Evolutionary conservation across 495 filamentous ascomycete species (phyloP).

Genomic region (Astrothelium macrocarpum): DNA sequence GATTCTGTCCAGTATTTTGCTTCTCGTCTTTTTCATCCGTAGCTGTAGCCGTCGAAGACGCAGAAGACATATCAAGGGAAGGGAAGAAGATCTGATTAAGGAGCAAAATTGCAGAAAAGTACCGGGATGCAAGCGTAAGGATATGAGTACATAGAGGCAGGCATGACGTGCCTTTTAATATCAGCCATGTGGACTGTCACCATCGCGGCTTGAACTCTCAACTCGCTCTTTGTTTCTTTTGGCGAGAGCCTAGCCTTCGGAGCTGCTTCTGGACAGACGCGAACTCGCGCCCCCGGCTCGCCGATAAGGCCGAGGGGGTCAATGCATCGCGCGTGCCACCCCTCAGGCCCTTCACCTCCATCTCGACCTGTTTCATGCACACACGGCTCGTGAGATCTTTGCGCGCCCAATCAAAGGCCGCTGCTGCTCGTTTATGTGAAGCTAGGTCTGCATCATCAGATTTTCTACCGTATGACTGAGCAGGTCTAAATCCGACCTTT

Average conservation of each 20-base stretch:
- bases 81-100: not conserved
- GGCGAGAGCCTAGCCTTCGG: not conserved
- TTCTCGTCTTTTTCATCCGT: not conserved
- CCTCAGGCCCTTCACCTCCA: not conserved
- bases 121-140: not conserved
- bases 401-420: not conserved
- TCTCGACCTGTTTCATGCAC: not conserved
- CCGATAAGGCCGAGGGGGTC: not conserved
- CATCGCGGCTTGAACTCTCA: not conserved
- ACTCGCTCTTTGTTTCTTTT: not conserved
- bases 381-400: not conserved
- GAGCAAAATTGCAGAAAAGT: not conserved
- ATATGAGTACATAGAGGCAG: not conserved
- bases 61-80: not conserved
- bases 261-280: not conserved
- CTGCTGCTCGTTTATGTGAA: not conserved
- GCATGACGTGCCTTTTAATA: not conserved
- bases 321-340: too few species aligned
- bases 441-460: not conserved
- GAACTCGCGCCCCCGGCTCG: not conserved
- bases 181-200: not conserved
- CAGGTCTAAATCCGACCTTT: too few species aligned
- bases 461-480: too few species aligned
- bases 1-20: not conserved
- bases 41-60: not conserved